Conservation (phyloP, 306 rosid species). For the Boehmeria nivea region DNA sequence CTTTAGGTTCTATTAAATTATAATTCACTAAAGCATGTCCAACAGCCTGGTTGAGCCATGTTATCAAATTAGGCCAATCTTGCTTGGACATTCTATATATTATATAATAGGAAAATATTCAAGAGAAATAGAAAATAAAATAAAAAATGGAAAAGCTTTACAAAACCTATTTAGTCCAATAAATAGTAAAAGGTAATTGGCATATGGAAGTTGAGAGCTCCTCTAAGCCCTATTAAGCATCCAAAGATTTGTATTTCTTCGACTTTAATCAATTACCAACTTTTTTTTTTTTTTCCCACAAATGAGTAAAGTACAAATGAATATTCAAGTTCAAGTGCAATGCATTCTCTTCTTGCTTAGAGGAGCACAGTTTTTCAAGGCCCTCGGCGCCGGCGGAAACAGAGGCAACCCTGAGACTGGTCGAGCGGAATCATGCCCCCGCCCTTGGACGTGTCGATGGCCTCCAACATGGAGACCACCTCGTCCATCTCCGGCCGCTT, state of each 20-base stretch:
- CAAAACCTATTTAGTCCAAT: constrained; percentile 48
- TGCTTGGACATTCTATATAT: background rate
- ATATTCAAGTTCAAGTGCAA: constrained; percentile 31
- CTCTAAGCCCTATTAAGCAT: constrained; percentile 44
- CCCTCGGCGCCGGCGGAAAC: constrained; percentile 80
- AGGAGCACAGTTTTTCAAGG: too few species aligned
- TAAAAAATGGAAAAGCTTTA: constrained; percentile 40
- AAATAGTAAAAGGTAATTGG: constrained; percentile 32
- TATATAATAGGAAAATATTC: background rate
- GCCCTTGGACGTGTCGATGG: constrained; percentile 88
- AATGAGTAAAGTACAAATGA: constrained; percentile 41
- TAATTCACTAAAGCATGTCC: too few species aligned
- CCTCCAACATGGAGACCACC: constrained; percentile 83
- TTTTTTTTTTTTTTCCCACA: constrained; percentile 24
- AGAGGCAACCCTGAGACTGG: constrained; percentile 80
- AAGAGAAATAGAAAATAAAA: constrained; percentile 8
- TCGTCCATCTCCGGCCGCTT: constrained; percentile 98
- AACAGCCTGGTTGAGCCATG: too few species aligned
- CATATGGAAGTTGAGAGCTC: too few species aligned
- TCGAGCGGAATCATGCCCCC: constrained; percentile 97
- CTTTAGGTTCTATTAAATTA: too few species aligned
- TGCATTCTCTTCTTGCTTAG: too few species aligned
- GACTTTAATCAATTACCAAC: constrained; percentile 23
- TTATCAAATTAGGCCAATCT: too few species aligned
- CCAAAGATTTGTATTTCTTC: constrained; percentile 35